Conservation (phyloP, 306 rosid genomes). For the Glycyrrhiza uralensis region DNA sequence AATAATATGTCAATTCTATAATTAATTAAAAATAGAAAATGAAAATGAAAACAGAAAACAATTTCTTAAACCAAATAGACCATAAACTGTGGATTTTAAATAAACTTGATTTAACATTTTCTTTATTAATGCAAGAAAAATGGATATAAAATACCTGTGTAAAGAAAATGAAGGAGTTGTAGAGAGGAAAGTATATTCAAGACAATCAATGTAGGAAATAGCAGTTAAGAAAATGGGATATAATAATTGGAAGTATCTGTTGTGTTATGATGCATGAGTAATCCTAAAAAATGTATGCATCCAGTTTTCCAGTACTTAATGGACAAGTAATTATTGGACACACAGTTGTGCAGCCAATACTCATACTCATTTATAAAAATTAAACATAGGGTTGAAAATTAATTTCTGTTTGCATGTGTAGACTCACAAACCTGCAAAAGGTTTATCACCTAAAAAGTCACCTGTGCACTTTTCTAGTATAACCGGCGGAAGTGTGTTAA, state of each 20-base stretch:
- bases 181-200: not conserved
- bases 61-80: too few relatives aligned
- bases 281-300: not conserved
- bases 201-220: not conserved
- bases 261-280: not conserved
- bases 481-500: too few relatives aligned
- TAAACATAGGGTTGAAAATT: too few relatives aligned
- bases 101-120: not conserved
- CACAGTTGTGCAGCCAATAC: not conserved
- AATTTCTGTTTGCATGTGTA: too few relatives aligned
- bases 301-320: not conserved
- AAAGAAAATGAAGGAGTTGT: not conserved
- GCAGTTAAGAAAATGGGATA: not conserved
- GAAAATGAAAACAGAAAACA: too few relatives aligned
- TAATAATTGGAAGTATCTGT: not conserved
- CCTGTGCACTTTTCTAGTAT: too few relatives aligned
- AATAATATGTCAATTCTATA: too few relatives aligned
- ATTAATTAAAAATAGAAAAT: too few relatives aligned
- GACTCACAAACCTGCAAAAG: too few relatives aligned
- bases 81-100: too few relatives aligned
- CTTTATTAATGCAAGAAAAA: not conserved
- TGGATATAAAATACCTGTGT: not conserved
- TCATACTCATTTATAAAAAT: too few relatives aligned
- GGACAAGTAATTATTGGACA: not conserved
- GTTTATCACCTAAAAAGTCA: too few relatives aligned